These are phyloP conservation scores for Cyclotella cryptica DNA, from an alignment of 108 stramenopile species.

Conservation along the genomic window DNA sequence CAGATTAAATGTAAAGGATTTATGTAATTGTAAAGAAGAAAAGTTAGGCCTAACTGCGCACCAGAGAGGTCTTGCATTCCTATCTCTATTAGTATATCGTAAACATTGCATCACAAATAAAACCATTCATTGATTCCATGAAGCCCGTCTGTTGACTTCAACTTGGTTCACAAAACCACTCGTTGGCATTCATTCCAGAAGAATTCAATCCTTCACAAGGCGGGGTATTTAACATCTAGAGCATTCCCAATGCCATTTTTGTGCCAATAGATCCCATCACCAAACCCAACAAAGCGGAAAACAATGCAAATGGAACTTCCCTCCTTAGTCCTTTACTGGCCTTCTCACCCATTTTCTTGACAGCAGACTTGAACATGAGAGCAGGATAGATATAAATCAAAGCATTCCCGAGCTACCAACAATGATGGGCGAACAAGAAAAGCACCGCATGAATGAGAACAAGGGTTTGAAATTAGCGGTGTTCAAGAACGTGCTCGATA, in stretches of 20 bases:
- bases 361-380: slow-evolving; percentile 79
- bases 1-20: slow-evolving; percentile 4
- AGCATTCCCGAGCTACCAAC: slow-evolving; percentile 68
- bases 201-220: background rate
- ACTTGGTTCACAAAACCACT: background rate
- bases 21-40: slow-evolving; percentile 2
- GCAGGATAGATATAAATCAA: slow-evolving; percentile 93
- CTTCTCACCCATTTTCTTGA: slow-evolving; percentile 63
- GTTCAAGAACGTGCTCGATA: background rate
- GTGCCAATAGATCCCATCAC: slow-evolving; percentile 60
- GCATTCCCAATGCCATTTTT: slow-evolving; percentile 60
- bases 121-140: background rate
- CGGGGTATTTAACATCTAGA: slow-evolving; percentile 26
- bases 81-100: background rate
- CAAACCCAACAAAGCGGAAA: slow-evolving; percentile 57
- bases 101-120: background rate
- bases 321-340: slow-evolving; percentile 55
- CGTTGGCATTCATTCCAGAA: background rate
- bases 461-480: background rate
- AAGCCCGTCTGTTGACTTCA: background rate
- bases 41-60: background rate
- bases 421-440: background rate
- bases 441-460: background rate
- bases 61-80: background rate
- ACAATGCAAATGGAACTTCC: slow-evolving; percentile 63